phyloP scores from a whole-genome alignment of 768 basidiomycete species.

The Gymnopilus junonius region DNA sequence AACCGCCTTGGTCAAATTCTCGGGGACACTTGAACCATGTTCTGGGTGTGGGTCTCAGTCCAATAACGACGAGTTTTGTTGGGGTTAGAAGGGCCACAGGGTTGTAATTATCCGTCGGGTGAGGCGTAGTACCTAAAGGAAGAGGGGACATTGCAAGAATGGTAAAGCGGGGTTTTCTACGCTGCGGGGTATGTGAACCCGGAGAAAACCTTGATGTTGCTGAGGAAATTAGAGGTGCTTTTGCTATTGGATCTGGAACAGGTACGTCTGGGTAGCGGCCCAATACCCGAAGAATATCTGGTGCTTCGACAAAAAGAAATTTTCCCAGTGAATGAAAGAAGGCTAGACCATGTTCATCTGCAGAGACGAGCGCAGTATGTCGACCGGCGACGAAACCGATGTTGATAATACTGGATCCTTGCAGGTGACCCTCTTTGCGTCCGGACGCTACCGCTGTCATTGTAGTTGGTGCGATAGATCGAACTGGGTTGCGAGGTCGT shows the following conservation, averaged over 20 bases:
- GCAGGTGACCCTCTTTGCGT: constrained; percentile 84
- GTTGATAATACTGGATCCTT: constrained; percentile 77
- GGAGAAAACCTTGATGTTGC: constrained; percentile 20
- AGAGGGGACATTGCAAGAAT: constrained; percentile 82
- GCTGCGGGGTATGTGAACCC: constrained; percentile 34
- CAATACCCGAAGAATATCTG: constrained; percentile 91
- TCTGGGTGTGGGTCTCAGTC: constrained; percentile 87
- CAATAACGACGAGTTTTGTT: constrained; percentile 90
- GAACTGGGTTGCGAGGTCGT: constrained; percentile 67
- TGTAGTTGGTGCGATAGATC: constrained; percentile 73
- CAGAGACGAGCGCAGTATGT: constrained; percentile 90
- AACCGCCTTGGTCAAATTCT: constrained; percentile 47
- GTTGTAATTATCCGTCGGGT: constrained; percentile 80
- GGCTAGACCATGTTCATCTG: constrained; percentile 88
- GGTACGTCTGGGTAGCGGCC: constrained; percentile 79
- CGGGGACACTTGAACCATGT: constrained; percentile 88
- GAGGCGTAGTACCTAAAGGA: constrained; percentile 74
- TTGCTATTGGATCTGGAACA: constrained; percentile 7
- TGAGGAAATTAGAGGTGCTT: constrained; percentile 11
- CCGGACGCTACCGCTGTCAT: constrained; percentile 72
- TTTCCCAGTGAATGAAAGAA: constrained; percentile 96
- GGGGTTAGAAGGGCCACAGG: constrained; percentile 88
- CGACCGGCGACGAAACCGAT: constrained; percentile 89
- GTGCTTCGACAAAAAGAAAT: constrained; percentile 92
- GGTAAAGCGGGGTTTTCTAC: constrained; percentile 60